A percentile compares a stretch with the other conserved stretches of the same genome.
These are phyloP conservation scores for Xerocomus amazonicus DNA, from an alignment of 1,284 basidiomycete genomes.

Conservation along the genomic window DNA sequence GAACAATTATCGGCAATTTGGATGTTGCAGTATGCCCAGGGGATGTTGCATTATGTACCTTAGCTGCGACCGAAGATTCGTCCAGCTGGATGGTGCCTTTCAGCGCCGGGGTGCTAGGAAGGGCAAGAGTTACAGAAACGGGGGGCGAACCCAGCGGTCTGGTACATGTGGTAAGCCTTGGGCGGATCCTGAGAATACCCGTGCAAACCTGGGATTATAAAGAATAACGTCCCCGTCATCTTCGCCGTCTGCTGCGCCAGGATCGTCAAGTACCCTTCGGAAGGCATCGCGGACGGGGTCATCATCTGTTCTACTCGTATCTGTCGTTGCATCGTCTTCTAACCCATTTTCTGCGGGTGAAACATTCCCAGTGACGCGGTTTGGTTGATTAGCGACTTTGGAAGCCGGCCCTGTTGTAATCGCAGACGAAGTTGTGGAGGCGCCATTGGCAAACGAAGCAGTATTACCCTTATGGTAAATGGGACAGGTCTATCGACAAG, in stretches of 20 bases:
- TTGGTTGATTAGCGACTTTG: constrained; percentile 17
- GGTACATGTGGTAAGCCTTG: constrained; percentile 10
- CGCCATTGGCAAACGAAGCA: constrained; percentile 16
- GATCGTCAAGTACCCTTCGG: constrained; percentile 50
- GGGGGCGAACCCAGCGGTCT: constrained; percentile 39
- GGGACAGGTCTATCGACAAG: constrained; percentile 26
- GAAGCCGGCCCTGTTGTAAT: constrained; percentile 1
- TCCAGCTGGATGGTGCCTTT: constrained; percentile 28
- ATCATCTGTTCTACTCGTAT: constrained; percentile 70
- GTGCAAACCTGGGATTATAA: constrained; percentile 54
- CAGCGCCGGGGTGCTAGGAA: constrained; percentile 24
- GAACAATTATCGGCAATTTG: constrained; percentile 24
- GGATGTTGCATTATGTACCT: constrained; percentile 23
- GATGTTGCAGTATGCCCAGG: constrained; percentile 14
- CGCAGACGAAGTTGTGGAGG: constrained; percentile 8
- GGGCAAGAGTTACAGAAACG: constrained; percentile 6
- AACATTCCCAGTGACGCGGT: constrained; percentile 2
- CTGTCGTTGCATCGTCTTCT: constrained; percentile 70
- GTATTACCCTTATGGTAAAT: constrained; percentile 20
- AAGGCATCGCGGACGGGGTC: constrained; percentile 81
- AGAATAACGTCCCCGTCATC: constrained; percentile 61
- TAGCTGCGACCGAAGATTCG: constrained; percentile 17
- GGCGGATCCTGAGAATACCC: background rate
- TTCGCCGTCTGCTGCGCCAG: constrained; percentile 36
- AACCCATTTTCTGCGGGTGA: constrained; percentile 7